A percentile compares a stretch with the other conserved stretches of the same genome.
phyloP scores from a whole-genome alignment of 768 basidiomycete genomes.

The Paxillus ammoniavirescens region DNA sequence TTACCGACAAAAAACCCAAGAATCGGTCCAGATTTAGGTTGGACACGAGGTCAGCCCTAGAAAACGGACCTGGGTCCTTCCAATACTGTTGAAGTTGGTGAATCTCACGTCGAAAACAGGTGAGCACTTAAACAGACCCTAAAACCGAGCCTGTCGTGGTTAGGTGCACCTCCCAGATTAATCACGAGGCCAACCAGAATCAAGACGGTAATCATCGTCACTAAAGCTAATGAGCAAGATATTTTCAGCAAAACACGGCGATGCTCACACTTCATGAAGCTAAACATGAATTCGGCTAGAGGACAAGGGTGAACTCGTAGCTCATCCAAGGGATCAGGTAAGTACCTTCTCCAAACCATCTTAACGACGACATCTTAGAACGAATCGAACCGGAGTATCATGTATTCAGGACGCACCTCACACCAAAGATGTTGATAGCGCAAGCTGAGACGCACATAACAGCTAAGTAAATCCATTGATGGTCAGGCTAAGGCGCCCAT shows the following conservation, averaged over 20 bases:
- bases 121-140: conserved; percentile 38
- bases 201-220: conserved; percentile 59
- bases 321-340: too few species aligned
- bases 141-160: conserved; percentile 66
- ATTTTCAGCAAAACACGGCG: neutral
- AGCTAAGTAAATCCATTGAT: conserved; percentile 55
- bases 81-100: conserved; percentile 34
- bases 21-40: conserved; percentile 4
- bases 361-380: conserved; percentile 18
- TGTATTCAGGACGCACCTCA: conserved; percentile 37
- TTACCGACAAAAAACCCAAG: conserved; percentile 43
- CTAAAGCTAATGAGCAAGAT: conserved; percentile 29
- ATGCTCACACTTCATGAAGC: conserved; percentile 58
- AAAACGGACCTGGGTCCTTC: conserved; percentile 50
- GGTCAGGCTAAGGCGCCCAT: conserved; percentile 35
- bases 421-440: conserved; percentile 70
- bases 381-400: neutral
- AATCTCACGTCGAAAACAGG: conserved; percentile 14
- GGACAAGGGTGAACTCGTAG: neutral
- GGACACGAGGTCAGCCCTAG: neutral
- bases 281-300: conserved; percentile 50
- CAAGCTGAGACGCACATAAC: conserved; percentile 57
- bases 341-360: conserved; percentile 64
- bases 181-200: conserved; percentile 63
- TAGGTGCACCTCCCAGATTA: conserved; percentile 76